Base-by-base conservation (phyloP, 1,284 basidiomycete species). In the Puccinia hordei region DNA sequence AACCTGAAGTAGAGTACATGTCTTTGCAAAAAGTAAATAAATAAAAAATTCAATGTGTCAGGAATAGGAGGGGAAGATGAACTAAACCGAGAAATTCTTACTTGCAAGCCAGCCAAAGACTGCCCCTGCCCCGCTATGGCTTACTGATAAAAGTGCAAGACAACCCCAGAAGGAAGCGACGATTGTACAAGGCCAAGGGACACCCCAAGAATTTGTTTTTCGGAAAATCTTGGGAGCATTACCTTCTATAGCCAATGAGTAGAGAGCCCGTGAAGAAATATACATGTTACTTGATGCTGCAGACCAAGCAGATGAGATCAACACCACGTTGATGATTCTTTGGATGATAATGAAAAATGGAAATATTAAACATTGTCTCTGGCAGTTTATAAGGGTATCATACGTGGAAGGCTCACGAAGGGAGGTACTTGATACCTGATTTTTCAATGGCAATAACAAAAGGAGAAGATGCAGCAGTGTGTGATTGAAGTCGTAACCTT, bases 91-190 rank as follows among this genome's bases (percentile, higher is more conserved):
- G 33, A 38, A 55, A 0, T 35, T 38, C 69, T 73, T 13, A 80
- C 77, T 92, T 65, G 90, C 85, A 83, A 94, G 91, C 90, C 92
- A 94, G 38, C 86, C 86, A 85, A 96, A 93, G 55, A 93, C 92
- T 57, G 55, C 19, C 22, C 91, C 90, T 5, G 91, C 88, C 71
- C 89, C 89, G 55, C 84, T 86, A 59, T 87, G 88, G n/a, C 75
- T 74, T 74, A 91, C 87, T 57, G 89, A 90, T 89, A 92, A 91
- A 86, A 89, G 95, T 0, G 91, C 89, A 10, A 97, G 89, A 15
- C 89, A 84, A 13, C 90, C 88, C 84, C 97, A 93, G 19, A 87
- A 81, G 15, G 91, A 87, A 83, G 90, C 91, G 84, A 92, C 88
- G 5, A 89, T 84, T 81, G 97, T 88, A 19, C 92, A 89, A 15